Conservation (phyloP, 202 grass and related monocot species). For the Cymbopogon flexuosus region DNA sequence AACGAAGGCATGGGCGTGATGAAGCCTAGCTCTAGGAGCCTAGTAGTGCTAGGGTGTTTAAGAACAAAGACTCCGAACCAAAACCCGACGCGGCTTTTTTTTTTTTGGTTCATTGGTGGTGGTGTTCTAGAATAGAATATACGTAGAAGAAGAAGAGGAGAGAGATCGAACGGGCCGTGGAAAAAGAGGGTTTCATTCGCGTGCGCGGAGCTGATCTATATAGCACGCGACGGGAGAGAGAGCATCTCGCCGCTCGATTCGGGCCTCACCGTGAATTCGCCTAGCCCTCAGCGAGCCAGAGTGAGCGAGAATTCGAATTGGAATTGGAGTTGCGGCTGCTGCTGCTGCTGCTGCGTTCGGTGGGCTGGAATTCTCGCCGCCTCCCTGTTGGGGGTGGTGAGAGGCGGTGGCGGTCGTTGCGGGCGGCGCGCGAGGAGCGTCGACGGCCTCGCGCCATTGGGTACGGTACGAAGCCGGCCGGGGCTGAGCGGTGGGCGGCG, state of each 20-base stretch:
- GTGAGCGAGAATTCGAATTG: slow-evolving; percentile 22
- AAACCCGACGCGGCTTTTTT: slow-evolving; percentile 23
- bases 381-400: not conserved
- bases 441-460: slow-evolving; percentile 16
- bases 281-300: not conserved
- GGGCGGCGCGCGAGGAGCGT: not conserved
- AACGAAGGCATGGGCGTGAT: slow-evolving; percentile 29
- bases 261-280: not conserved
- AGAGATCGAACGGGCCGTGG: slow-evolving; percentile 27
- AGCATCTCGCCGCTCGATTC: slow-evolving; percentile 19
- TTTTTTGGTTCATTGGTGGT: not conserved
- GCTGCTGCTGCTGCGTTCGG: not conserved
- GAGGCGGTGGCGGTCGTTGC: slow-evolving; percentile 3
- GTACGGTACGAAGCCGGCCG: not conserved
- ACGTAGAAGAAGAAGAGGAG: too few relatives aligned
- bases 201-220: slow-evolving; percentile 28
- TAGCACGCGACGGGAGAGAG: not conserved
- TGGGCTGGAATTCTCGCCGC: not conserved
- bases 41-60: not conserved
- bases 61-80: slow-evolving; percentile 32
- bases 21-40: not conserved
- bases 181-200: slow-evolving; percentile 12
- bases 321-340: slow-evolving; percentile 6
- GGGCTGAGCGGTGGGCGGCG: not conserved
- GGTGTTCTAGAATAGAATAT: not conserved